Conservation (phyloP, 441 rosid genomes). For the Euphorbia corollata region DNA sequence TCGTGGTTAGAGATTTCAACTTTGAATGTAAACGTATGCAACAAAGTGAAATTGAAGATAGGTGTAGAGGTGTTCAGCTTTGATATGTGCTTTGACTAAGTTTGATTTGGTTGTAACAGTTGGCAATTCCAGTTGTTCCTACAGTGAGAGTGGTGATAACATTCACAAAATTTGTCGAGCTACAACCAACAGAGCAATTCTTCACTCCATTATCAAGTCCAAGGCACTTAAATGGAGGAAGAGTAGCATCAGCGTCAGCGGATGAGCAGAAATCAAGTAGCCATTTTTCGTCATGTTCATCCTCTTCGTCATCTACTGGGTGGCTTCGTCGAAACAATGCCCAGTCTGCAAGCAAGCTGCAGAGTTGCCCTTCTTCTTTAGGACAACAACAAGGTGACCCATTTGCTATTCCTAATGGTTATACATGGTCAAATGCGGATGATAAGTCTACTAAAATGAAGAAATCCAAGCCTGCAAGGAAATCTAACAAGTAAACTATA, state of each 20-base stretch:
- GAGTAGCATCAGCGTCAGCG: slow-evolving; percentile 29
- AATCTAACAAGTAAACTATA: slow-evolving; percentile 34
- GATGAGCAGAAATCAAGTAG: slow-evolving; percentile 37
- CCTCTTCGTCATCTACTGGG: slow-evolving; percentile 28
- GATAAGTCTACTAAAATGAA: slow-evolving; percentile 47
- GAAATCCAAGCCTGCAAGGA: slow-evolving; percentile 48
- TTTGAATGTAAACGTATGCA: no score
- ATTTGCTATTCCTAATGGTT: slow-evolving; percentile 67
- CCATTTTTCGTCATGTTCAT: slow-evolving; percentile 29
- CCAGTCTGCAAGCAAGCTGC: slow-evolving; percentile 40
- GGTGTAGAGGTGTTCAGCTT: no score
- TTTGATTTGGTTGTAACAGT: slow-evolving; percentile 34
- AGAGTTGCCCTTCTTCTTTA: slow-evolving; percentile 14
- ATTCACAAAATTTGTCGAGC: slow-evolving; percentile 70
- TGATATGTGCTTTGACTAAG: neutral
- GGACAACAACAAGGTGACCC: slow-evolving; percentile 37
- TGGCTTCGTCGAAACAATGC: slow-evolving; percentile 51
- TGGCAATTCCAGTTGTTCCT: slow-evolving; percentile 89
- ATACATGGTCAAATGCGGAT: slow-evolving; percentile 48
- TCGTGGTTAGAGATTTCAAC: no score
- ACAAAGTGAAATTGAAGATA: no score
- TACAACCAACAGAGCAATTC: slow-evolving; percentile 59
- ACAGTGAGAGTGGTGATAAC: slow-evolving; percentile 84
- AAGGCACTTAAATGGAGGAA: slow-evolving; percentile 28
- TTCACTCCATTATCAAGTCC: slow-evolving; percentile 83